Percentiles rank a stretch among this genome's conserved stretches.
Conservation (phyloP, 345 rosid genomes). For the Punica granatum region DNA sequence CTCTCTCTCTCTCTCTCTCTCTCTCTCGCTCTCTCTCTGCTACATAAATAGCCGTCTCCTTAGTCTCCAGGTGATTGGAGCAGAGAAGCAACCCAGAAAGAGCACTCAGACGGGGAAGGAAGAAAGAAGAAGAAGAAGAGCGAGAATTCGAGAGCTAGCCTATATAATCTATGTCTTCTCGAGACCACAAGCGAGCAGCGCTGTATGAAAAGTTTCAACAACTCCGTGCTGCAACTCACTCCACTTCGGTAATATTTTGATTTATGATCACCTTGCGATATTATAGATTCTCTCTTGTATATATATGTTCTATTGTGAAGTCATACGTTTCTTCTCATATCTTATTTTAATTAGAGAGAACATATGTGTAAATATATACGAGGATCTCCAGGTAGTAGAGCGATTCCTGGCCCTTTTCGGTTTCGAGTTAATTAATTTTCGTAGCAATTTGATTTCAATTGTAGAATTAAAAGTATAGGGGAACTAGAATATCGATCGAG, state of each 20-base stretch:
- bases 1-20: no score
- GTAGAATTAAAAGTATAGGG: no score
- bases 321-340: background rate
- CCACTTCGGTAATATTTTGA: slow-evolving; percentile 35
- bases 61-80: background rate
- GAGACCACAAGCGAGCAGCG: slow-evolving; percentile 29
- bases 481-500: no score
- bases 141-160: background rate
- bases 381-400: no score
- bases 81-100: background rate
- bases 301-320: background rate
- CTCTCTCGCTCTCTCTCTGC: background rate
- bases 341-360: background rate
- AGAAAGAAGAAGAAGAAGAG: background rate
- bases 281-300: no score
- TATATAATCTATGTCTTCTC: slow-evolving; percentile 21
- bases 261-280: background rate
- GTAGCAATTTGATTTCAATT: background rate
- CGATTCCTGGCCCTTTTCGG: no score
- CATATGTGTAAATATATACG: background rate
- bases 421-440: no score
- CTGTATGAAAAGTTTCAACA: slow-evolving; percentile 27
- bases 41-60: slow-evolving; percentile 2
- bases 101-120: background rate
- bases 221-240: slow-evolving; percentile 40